Percentiles rank a stretch among this genome's conserved stretches.
Conservation (phyloP, 2,329 filamentous ascomycete genomes). For the Ampelomyces quisqualis region DNA sequence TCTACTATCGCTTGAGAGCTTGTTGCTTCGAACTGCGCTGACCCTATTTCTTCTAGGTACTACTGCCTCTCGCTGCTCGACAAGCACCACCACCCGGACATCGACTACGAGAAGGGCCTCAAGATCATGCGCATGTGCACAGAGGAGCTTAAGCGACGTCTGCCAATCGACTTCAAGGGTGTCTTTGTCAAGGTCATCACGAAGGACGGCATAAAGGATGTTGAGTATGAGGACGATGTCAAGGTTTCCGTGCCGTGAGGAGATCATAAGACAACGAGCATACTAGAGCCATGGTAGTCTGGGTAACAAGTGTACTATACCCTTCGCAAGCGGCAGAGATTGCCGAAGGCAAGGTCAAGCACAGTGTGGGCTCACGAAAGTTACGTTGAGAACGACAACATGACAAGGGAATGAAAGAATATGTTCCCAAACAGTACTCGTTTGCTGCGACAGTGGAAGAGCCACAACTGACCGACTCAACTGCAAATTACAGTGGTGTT, state of each 20-base stretch:
- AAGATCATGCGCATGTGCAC: constrained; percentile 94
- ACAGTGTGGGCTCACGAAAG: constrained; percentile 3
- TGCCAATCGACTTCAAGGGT: constrained; percentile 99
- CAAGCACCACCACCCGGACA: constrained; percentile 97
- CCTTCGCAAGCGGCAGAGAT: background rate
- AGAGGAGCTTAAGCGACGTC: constrained; percentile 91
- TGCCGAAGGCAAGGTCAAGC: background rate
- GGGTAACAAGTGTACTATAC: constrained; percentile 10
- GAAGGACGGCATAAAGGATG: constrained; percentile 84
- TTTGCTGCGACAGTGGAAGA: background rate
- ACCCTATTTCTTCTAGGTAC: constrained; percentile 60
- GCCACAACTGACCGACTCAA: too few relatives aligned
- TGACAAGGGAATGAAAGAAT: constrained; percentile 1
- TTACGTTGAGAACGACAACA: constrained; percentile 1
- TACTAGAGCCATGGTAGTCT: constrained; percentile 6
- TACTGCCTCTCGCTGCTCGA: constrained; percentile 97
- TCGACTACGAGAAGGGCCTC: constrained; percentile 82
- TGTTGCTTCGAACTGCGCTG: background rate
- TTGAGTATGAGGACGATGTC: constrained; percentile 82
- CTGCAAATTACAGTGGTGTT: too few relatives aligned
- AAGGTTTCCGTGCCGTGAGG: constrained; percentile 62
- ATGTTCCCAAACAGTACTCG: constrained; percentile 1
- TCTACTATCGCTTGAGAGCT: too few relatives aligned
- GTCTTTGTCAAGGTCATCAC: constrained; percentile 91
- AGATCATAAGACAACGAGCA: background rate